Evolutionary conservation across 2,329 filamentous ascomycete genomes (phyloP), one percentile per base, ranked within the genome.

Genomic region (Penicillium sp.): DNA sequence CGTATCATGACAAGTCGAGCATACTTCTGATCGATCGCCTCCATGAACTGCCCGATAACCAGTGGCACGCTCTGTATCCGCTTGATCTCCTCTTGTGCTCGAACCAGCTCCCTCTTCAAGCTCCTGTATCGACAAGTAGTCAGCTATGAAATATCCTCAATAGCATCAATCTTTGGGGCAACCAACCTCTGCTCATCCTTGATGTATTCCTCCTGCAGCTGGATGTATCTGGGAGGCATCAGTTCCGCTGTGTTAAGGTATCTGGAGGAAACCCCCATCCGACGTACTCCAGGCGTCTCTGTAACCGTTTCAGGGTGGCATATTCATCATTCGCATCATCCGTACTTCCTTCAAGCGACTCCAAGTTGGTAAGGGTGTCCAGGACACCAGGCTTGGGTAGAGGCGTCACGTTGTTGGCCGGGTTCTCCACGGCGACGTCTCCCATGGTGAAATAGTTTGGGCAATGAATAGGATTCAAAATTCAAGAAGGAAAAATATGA

Each of bases 41-140:
- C 93, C 93, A 98, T 98, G 65, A 98, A 98, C 71, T 98, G 93
- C 46, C 93, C 93, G 65, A 98, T 98, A 49, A 98, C 93, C 48
- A 98, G 74, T 18, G 93, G 93, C 39, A 98, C 93, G 68, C 89
- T 96, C 74, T 98, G 93, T 67, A 98, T 98, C 54, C 93, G 84
- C 77, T 98, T 98, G 75, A 98, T 98, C 75, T 98, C 93, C 69
- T 98, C 93, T 68, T 98, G 93, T 56, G 93, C 93, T 57, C 93
- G 83, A 39, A 98, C 91, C 36, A 98, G 80, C 76, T 98, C 93
- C 57, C 93, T 83, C 78, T 98, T 98, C 68, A 98, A 72, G 72
- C 89, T 96, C 74, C 88, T 89, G 56, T 29, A 9, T 33, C 3
- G 32, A 7, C 9, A 23, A 60, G 39, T 33, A 30, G 27, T 39